phyloP scores from a whole-genome alignment of 2,329 filamentous ascomycete genomes.

The Fusarium avenaceum region DNA sequence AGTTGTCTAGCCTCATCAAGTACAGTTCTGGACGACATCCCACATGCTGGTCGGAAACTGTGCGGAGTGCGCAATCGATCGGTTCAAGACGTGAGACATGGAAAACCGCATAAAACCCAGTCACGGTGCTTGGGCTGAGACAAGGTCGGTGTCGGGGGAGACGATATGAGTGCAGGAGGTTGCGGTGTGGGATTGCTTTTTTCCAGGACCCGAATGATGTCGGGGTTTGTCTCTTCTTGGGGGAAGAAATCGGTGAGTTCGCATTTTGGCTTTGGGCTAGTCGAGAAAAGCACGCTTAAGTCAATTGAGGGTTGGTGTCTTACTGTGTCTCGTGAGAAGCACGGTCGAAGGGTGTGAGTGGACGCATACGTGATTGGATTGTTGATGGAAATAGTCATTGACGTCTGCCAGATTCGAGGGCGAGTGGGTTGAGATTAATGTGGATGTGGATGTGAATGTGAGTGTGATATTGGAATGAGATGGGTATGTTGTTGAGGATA shows the following conservation, averaged over 20 bases:
- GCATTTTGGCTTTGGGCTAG: conserved; percentile 42
- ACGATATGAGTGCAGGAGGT: conserved; percentile 24
- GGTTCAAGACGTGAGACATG: conserved; percentile 44
- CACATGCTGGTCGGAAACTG: conserved; percentile 37
- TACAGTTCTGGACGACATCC: conserved; percentile 22
- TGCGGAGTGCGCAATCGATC: conserved; percentile 47
- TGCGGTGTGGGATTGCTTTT: conserved; percentile 45
- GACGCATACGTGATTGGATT: conserved; percentile 26
- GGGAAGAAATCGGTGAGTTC: conserved; percentile 29
- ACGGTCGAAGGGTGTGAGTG: conserved; percentile 33
- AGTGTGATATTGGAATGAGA: conserved; percentile 9
- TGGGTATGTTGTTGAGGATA: conserved; percentile 19
- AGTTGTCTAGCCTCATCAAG: conserved; percentile 26
- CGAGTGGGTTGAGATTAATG: not conserved
- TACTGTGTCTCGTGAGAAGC: conserved; percentile 42
- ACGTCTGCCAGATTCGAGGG: conserved; percentile 10
- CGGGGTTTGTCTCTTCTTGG: conserved; percentile 30
- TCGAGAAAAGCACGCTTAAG: conserved; percentile 37
- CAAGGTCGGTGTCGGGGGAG: conserved; percentile 25
- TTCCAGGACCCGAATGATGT: conserved; percentile 41
- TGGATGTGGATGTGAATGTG: conserved; percentile 2
- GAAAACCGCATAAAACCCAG: conserved; percentile 45
- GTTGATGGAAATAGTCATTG: conserved; percentile 5
- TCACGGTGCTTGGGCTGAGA: conserved; percentile 40
- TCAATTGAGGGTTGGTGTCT: conserved; percentile 39